phyloP scores from a whole-genome alignment of 2,329 filamentous ascomycete genomes.

The Apiospora hydei region DNA sequence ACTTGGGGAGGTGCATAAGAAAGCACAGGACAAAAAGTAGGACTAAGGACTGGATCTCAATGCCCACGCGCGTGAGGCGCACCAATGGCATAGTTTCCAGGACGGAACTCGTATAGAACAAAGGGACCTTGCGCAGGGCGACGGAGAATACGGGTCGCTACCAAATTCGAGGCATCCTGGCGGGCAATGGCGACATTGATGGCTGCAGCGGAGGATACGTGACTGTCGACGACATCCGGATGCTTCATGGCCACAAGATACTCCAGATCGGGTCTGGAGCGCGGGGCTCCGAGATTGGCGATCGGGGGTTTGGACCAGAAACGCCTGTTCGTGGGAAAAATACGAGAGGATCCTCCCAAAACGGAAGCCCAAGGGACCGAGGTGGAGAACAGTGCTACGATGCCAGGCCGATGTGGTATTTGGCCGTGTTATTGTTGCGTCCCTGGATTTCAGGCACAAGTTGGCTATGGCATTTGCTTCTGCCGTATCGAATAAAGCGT shows the following conservation, averaged over 20 bases:
- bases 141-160: neutral
- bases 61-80: neutral
- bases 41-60: neutral
- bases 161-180: neutral
- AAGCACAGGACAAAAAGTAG: neutral
- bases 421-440: neutral
- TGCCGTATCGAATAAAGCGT: neutral
- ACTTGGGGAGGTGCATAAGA: neutral
- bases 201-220: neutral
- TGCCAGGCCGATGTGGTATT: neutral
- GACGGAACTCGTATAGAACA: neutral
- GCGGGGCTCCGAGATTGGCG: constrained; percentile 17
- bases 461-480: neutral
- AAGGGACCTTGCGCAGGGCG: neutral
- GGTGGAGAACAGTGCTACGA: neutral
- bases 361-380: constrained; percentile 8
- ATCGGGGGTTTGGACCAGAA: neutral
- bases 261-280: constrained; percentile 13
- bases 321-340: constrained; percentile 22
- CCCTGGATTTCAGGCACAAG: neutral
- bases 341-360: neutral
- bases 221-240: neutral
- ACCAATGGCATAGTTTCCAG: constrained; percentile 6
- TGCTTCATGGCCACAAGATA: neutral
- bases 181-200: neutral